phyloP scores from a whole-genome alignment of 441 rosid species.

The Populus hybrid region DNA sequence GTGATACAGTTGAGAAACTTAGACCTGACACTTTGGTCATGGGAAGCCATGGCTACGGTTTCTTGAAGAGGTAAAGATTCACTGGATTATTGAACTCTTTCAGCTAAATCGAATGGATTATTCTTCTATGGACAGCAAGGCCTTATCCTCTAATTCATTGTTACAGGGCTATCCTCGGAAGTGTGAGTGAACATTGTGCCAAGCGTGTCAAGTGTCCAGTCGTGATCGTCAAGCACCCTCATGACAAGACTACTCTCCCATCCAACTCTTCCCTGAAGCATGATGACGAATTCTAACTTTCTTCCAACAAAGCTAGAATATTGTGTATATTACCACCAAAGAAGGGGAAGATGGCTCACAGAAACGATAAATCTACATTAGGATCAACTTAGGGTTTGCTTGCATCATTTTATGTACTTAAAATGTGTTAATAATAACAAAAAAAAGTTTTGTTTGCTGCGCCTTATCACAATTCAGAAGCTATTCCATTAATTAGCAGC shows the following conservation, averaged over 20 bases:
- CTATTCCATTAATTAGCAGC: not conserved
- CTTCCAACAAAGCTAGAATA: not conserved
- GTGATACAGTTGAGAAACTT: conserved; percentile 57
- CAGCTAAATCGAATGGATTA: not conserved
- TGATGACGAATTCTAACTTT: not conserved
- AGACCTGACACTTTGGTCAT: conserved; percentile 71
- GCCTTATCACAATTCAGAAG: not conserved
- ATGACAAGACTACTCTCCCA: conserved; percentile 9
- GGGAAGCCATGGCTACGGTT: conserved; percentile 92
- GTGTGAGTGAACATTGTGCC: conserved; percentile 78
- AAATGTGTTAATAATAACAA: no score
- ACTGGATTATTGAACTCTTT: not conserved
- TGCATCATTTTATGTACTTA: not conserved
- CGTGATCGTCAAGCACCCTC: conserved; percentile 57
- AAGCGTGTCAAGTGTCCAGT: conserved; percentile 70
- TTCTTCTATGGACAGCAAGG: not conserved
- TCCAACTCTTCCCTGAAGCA: not conserved
- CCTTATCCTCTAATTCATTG: not conserved
- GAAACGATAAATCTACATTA: not conserved
- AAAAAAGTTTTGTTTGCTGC: no score
- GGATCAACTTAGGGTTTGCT: not conserved
- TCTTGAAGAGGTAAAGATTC: conserved; percentile 60
- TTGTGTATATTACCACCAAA: not conserved
- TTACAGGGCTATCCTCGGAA: conserved; percentile 64
- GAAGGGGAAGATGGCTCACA: not conserved